Base-by-base conservation (phyloP, 176 grass and related monocot genomes). In the Rhipidocladum racemiflorum region DNA sequence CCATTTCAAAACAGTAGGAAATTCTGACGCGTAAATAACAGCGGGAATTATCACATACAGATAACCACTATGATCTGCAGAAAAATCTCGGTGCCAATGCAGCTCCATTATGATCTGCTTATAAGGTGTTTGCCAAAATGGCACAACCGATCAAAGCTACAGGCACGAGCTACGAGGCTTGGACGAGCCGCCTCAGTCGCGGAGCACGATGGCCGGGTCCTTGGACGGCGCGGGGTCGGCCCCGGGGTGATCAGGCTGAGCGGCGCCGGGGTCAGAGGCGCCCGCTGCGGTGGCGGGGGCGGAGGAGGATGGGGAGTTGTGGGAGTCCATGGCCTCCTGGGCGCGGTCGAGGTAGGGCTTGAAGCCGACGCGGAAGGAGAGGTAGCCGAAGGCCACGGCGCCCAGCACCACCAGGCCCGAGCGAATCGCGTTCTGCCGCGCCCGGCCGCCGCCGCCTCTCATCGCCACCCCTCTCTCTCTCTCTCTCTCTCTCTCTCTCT, bases 341-440 rank as follows among this genome's bases (percentile, higher is more conserved):
- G 89, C 88, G 24, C 74, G 88, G 61, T 99, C 92, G 68, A 95
- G 82, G 83, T 95, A 95, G 85, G 90, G 85, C 62, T 99, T 95
- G 92, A 99, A 99, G 0, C 92, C 88, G 65, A 95, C 56, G 70
- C 82, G 84, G 81, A 91, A 93, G 72, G 90, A 93, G 82, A 98
- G 95, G 88, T 93, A 98, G 74, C 84, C 82, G 76, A 98, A 98
- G 43, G 88, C 92, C 7, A 88, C 49, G 70, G 92, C 65, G 30
- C 90, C 90, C 43, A 95, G 62, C 78, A 95, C 92, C 87, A 99
- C 96, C 82, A 99, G 24, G 15, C 87, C 96, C 50, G 91, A 92
- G 62, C 90, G 85, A 66, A 88, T 83, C 79, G 90, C 89, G 72
- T 99, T 99, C 74, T 85, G 85, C 75, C 74, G 75, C 70, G 85